These are phyloP conservation scores for Encephalitozoon cuniculi DNA, from an alignment of 371 early-diverging fungal genomes.

Conservation along the genomic window DNA sequence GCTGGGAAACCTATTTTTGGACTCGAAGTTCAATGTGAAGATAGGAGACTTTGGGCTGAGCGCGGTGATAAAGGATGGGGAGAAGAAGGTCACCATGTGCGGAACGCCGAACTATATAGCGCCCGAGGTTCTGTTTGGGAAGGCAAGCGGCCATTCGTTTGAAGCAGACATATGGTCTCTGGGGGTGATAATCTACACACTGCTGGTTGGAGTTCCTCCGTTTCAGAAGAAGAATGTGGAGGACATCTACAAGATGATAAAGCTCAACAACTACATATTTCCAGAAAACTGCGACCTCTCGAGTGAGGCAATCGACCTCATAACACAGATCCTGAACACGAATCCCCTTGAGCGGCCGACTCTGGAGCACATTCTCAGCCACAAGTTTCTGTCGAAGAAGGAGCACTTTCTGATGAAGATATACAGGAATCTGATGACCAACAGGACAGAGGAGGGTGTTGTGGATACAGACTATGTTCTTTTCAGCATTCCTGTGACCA, in stretches of 20 bases:
- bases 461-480: conserved; percentile 44
- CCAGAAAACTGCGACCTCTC: conserved; percentile 67
- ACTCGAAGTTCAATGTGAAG: conserved; percentile 72
- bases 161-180: conserved; percentile 95
- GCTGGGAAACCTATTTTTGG: conserved; percentile 82
- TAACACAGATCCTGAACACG: conserved; percentile 68
- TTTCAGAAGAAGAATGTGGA: conserved; percentile 77
- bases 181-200: conserved; percentile 77
- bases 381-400: conserved; percentile 52
- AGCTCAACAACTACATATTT: conserved; percentile 68
- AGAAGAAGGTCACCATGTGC: conserved; percentile 70
- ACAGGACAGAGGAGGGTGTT: not conserved
- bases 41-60: conserved; percentile 93
- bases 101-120: conserved; percentile 98
- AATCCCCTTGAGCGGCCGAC: conserved; percentile 66
- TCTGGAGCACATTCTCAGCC: conserved; percentile 62
- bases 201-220: conserved; percentile 83
- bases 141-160: conserved; percentile 75
- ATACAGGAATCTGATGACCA: conserved; percentile 32
- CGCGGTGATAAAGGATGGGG: conserved; percentile 62
- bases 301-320: conserved; percentile 68
- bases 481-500: conserved; percentile 68
- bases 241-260: conserved; percentile 72
- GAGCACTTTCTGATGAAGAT: conserved; percentile 34
- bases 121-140: conserved; percentile 81